Conservation (phyloP, 2,329 filamentous ascomycete genomes). For the Monosporascus sp. region DNA sequence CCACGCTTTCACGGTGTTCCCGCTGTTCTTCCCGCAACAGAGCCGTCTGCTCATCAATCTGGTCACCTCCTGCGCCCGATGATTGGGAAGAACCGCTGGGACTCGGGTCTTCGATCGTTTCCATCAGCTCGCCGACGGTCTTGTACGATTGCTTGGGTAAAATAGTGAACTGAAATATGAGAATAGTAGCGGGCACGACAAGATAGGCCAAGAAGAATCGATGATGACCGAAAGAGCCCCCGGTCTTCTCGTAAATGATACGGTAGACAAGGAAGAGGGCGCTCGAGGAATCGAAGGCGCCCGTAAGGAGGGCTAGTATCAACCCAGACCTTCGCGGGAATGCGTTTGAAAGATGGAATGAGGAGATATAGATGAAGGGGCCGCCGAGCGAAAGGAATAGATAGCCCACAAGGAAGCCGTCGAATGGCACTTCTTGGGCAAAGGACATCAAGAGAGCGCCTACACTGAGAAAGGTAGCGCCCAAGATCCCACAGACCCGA, state of each 20-base stretch:
- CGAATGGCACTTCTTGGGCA: slow-evolving; percentile 58
- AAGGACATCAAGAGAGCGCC: slow-evolving; percentile 72
- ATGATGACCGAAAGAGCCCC: slow-evolving; percentile 51
- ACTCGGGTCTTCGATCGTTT: slow-evolving; percentile 56
- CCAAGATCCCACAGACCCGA: slow-evolving; percentile 66
- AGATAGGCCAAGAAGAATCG: slow-evolving; percentile 71
- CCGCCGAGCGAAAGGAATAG: slow-evolving; percentile 72
- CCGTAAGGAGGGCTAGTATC: slow-evolving; percentile 75
- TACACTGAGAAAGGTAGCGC: slow-evolving; percentile 59
- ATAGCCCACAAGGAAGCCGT: slow-evolving; percentile 70
- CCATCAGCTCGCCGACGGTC: slow-evolving; percentile 76
- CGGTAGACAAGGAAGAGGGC: slow-evolving; percentile 73
- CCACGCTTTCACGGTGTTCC: slow-evolving; percentile 55
- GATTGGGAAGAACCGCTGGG: slow-evolving; percentile 23
- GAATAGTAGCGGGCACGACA: slow-evolving; percentile 61
- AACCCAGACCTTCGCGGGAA: slow-evolving; percentile 72
- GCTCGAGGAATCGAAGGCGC: slow-evolving; percentile 78
- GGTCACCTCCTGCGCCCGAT: slow-evolving; percentile 36
- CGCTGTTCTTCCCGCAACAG: slow-evolving; percentile 51
- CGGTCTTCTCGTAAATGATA: slow-evolving; percentile 58
- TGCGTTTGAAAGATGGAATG: slow-evolving; percentile 79
- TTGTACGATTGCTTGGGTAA: slow-evolving; percentile 77
- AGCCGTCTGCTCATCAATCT: slow-evolving; percentile 52
- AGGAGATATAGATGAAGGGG: slow-evolving; percentile 76
- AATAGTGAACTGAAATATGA: slow-evolving; percentile 60